phyloP scores from a whole-genome alignment of 441 rosid species.

The Adansonia gregorii region DNA sequence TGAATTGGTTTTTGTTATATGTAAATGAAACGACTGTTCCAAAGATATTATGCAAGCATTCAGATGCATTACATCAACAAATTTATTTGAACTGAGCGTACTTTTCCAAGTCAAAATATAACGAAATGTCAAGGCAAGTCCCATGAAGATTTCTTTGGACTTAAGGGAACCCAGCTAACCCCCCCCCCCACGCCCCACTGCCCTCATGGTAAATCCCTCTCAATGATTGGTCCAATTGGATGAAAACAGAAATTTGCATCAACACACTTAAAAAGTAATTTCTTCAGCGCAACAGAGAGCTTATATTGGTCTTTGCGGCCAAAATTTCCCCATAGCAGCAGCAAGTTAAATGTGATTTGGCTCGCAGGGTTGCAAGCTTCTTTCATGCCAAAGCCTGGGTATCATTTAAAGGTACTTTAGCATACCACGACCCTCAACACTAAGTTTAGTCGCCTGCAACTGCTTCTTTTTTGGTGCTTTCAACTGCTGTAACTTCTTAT shows the following conservation, averaged over 20 bases:
- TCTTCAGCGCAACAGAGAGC: not conserved
- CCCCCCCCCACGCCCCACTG: not conserved
- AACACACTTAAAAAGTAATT: not conserved
- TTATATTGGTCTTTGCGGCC: not conserved
- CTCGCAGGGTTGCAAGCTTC: not conserved
- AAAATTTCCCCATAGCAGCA: not conserved
- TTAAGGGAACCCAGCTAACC: not conserved
- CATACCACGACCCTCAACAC: slow-evolving; percentile 98
- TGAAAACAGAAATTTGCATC: not conserved
- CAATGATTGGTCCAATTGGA: not conserved
- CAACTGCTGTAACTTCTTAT: slow-evolving; percentile 92
- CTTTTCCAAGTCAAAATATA: not conserved
- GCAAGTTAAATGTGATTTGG: not conserved
- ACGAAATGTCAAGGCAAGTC: not conserved
- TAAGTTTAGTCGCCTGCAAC: slow-evolving; percentile 84
- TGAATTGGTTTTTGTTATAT: not conserved
- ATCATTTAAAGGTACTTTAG: slow-evolving; percentile 69
- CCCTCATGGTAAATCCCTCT: not conserved
- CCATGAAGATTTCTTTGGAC: not conserved
- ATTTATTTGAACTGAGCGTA: not conserved
- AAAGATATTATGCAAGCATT: not conserved
- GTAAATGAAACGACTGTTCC: not conserved
- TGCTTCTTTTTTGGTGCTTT: slow-evolving; percentile 94
- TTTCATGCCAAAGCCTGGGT: not conserved
- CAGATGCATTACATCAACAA: not conserved